These are phyloP conservation scores for Dentiscutata heterogama DNA, from an alignment of 371 early-diverging fungal genomes.

Conservation along the genomic window DNA sequence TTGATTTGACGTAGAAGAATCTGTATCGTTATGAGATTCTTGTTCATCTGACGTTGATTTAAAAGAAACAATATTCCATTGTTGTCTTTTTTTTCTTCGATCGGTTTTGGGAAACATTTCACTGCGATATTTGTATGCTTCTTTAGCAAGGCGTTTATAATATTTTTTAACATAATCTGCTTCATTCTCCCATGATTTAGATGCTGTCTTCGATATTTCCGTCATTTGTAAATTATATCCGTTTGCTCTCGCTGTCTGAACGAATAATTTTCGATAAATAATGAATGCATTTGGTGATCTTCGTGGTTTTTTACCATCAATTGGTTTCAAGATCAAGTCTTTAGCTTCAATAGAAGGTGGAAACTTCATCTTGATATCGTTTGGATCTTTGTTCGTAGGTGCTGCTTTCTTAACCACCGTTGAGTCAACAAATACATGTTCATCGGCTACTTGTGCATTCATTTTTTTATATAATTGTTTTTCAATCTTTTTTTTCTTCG, in stretches of 20 bases:
- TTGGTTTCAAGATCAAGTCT: neutral
- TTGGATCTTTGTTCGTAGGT: too few relatives aligned
- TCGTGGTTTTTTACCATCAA: constrained; percentile 7
- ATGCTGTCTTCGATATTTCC: constrained; percentile 32
- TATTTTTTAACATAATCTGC: constrained; percentile 17
- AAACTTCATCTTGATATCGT: neutral
- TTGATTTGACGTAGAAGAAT: neutral
- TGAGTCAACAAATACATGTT: too few relatives aligned
- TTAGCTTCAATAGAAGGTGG: constrained; percentile 12
- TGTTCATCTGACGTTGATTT: neutral
- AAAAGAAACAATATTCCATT: constrained; percentile 34
- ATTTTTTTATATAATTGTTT: neutral
- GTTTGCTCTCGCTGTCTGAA: neutral
- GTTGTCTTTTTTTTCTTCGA: neutral
- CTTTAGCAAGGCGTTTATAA: constrained; percentile 38
- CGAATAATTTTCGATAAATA: constrained; percentile 37
- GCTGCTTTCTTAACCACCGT: too few relatives aligned
- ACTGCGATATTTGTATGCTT: constrained; percentile 32
- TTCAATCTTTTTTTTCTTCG: neutral
- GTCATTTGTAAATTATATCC: constrained; percentile 42
- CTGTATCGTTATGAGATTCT: neutral
- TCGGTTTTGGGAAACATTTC: constrained; percentile 5
- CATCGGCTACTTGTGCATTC: too few relatives aligned
- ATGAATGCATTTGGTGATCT: constrained; percentile 40
- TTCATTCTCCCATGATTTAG: constrained; percentile 43